Evolutionary conservation across 2,329 filamentous ascomycete species (phyloP), one percentile per base, ranked within the genome.

Genomic region (Fusarium udum): DNA sequence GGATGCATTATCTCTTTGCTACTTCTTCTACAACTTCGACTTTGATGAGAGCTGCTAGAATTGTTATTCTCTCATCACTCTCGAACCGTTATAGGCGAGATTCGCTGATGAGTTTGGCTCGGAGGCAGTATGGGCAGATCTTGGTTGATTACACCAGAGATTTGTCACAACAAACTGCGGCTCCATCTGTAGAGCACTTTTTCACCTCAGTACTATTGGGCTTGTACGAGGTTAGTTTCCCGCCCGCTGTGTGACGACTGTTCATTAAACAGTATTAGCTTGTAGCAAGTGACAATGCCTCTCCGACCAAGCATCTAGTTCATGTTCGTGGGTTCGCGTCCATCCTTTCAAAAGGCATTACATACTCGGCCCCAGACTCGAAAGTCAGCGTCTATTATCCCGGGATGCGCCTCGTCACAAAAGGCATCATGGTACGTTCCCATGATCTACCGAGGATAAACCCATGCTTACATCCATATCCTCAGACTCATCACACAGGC

Each of bases 121-220:
- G 20, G 22, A 61, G 26, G 10, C 62, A 67, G 22, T 67, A 67
- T 39, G 64, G 62, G 3, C 63, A 58, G 22, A 16, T 67, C 8
- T 18, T 67, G 18, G 16, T 32, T 12, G 39, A 67, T 7, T 67
- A 67, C 5, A 32, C n/a, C 13, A 3, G 14, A 26, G 26, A 14
- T n/a, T 24, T 67, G 7, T 67, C 64, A 7, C 24, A 7, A 7
- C n/a, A 36, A 12, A 26, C 34, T 7, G 45, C 40, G 7, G 43
- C 36, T 34, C 18, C 58, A 5, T 61, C 64, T 18, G 16, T 65
- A 16, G 62, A 67, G 15, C 45, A 42, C 3, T 67, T 67, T 24
- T 67, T 67, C 10, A 67, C 64, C 4, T 45, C 64, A 16, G 53
- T 67, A 4, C 34, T 67, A 1, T 6, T 67, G 7, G 64, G 64